phyloP scores from a whole-genome alignment of 148 eudicot species.

The Camellia lanceoleosa region DNA sequence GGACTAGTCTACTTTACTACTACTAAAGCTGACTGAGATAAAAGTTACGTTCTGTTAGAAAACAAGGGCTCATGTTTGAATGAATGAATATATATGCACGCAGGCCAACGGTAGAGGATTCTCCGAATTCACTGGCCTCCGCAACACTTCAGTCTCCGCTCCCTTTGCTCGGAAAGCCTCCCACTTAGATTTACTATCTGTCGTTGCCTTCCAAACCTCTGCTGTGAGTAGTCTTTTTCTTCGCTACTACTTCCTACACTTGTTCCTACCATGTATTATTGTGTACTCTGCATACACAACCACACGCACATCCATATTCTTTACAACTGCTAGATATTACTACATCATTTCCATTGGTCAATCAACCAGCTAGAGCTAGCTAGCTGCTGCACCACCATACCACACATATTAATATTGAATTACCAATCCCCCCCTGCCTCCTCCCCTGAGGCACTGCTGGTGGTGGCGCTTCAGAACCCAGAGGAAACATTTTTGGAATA shows the following conservation, averaged over 20 bases:
- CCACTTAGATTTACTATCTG: conserved; percentile 45
- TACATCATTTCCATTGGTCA: too few relatives aligned
- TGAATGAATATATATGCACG: neutral
- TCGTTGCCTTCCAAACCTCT: conserved; percentile 73
- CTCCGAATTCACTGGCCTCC: conserved; percentile 72
- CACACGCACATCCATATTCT: neutral
- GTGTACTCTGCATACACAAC: neutral
- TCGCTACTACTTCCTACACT: neutral
- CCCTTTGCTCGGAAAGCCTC: conserved; percentile 52
- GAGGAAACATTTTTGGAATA: too few relatives aligned
- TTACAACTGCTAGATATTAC: too few relatives aligned
- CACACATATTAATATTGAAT: too few relatives aligned
- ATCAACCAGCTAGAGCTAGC: neutral
- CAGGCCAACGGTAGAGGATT: conserved; percentile 78
- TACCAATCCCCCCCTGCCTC: too few relatives aligned
- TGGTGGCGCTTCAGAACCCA: too few relatives aligned
- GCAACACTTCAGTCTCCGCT: conserved; percentile 44
- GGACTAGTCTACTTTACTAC: neutral
- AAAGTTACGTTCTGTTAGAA: too few relatives aligned
- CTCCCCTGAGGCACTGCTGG: too few relatives aligned
- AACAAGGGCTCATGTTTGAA: neutral
- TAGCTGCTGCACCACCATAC: neutral
- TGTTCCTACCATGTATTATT: neutral
- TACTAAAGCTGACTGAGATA: neutral
- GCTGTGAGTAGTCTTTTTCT: conserved; percentile 54